Conservation (phyloP, 2,329 filamentous ascomycete genomes). For the Alternaria atra region DNA sequence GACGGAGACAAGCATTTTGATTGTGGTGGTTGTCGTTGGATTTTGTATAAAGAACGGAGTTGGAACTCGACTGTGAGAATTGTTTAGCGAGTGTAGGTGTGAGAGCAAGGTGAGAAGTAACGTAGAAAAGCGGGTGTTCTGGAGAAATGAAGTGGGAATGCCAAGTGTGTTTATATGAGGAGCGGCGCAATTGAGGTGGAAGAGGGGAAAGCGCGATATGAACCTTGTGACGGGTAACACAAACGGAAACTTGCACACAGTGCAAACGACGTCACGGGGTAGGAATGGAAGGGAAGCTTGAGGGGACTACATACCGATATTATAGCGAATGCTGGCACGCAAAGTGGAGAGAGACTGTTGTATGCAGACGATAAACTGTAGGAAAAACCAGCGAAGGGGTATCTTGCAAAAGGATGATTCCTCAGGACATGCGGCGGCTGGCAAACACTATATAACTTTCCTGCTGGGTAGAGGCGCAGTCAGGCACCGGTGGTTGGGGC, state of each 20-base stretch:
- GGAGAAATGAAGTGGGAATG: constrained; percentile 11
- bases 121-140: constrained; percentile 2
- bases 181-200: constrained; percentile 5
- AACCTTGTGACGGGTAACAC: constrained; percentile 2
- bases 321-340: constrained; percentile 3
- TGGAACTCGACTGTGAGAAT: constrained; percentile 14
- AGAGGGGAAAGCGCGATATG: constrained; percentile 8
- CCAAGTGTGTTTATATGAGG: constrained; percentile 12
- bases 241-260: constrained; percentile 7
- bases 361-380: not conserved
- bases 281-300: constrained; percentile 4
- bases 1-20: constrained; percentile 45
- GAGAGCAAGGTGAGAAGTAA: constrained; percentile 1
- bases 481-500: constrained; percentile 22
- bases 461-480: constrained; percentile 21
- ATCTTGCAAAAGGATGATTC: not conserved
- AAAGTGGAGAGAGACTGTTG: not conserved
- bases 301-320: constrained; percentile 13
- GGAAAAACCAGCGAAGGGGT: constrained; percentile 5
- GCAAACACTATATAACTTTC: constrained; percentile 27
- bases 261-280: not conserved
- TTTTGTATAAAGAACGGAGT: constrained; percentile 17
- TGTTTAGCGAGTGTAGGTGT: constrained; percentile 18
- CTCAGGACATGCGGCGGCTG: constrained; percentile 9
- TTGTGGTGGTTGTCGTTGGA: constrained; percentile 15